Conservation (phyloP, 371 early-diverging fungal species). For the Rhizopus stolonifer region DNA sequence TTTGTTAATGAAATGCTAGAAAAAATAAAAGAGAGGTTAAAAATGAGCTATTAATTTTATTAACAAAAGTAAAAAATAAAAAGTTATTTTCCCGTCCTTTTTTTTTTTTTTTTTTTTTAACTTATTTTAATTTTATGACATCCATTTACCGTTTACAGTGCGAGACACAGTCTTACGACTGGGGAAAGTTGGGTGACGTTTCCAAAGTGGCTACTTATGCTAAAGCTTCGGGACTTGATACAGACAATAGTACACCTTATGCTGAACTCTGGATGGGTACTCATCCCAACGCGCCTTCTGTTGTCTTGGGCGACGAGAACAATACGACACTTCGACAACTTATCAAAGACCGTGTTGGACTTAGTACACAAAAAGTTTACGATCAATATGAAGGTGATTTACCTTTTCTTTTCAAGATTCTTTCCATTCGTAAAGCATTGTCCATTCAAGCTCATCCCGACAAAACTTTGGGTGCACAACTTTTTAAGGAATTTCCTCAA, state of each 20-base stretch:
- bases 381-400: constrained; percentile 73
- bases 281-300: constrained; percentile 91
- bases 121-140: constrained; percentile 11
- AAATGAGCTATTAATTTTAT: too few species aligned
- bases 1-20: too few species aligned
- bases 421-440: constrained; percentile 92
- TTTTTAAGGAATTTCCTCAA: constrained; percentile 73
- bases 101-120: not conserved
- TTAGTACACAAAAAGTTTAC: constrained; percentile 54
- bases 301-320: constrained; percentile 36
- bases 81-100: not conserved
- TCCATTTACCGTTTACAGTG: constrained; percentile 58
- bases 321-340: constrained; percentile 56
- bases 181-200: constrained; percentile 88
- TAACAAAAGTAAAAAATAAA: too few species aligned
- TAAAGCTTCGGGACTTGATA: constrained; percentile 47
- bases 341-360: constrained; percentile 43
- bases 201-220: constrained; percentile 88
- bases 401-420: constrained; percentile 96
- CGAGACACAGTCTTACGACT: constrained; percentile 86
- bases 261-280: constrained; percentile 99
- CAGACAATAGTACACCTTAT: constrained; percentile 76
- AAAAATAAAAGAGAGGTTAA: too few species aligned
- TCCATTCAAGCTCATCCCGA: constrained; percentile 99
- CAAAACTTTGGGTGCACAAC: constrained; percentile 75